Percentiles rank a stretch among this genome's conserved stretches.
Conservation (phyloP, 441 rosid genomes). For the Omphalea diandra region DNA sequence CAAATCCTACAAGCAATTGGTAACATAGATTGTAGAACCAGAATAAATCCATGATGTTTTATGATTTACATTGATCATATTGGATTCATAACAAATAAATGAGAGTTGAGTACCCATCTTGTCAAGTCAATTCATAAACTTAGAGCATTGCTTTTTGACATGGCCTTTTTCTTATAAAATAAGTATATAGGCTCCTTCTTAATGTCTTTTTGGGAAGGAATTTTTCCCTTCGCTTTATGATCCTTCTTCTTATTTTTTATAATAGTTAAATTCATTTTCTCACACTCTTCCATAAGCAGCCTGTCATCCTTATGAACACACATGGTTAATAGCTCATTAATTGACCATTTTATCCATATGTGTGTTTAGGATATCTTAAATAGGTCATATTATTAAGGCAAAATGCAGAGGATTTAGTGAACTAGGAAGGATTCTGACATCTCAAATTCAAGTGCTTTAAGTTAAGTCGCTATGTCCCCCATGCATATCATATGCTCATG, state of each 20-base stretch:
- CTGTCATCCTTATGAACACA: no score
- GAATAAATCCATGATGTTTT: constrained; percentile 8
- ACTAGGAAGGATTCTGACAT: no score
- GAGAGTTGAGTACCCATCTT: constrained; percentile 13
- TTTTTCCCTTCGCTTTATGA: neutral
- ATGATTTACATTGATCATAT: neutral
- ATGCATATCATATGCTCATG: neutral
- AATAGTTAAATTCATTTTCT: neutral
- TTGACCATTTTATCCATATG: no score
- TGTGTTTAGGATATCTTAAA: neutral
- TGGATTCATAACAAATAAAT: constrained; percentile 10
- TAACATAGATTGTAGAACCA: neutral
- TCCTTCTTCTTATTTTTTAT: no score
- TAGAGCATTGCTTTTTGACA: no score
- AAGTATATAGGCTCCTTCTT: neutral
- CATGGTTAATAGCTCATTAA: neutral
- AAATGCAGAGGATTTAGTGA: neutral
- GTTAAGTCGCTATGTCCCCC: no score
- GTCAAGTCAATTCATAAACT: neutral
- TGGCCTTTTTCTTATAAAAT: neutral
- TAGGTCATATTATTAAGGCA: neutral
- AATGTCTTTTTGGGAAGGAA: neutral
- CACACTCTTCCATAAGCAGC: neutral
- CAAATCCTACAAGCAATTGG: neutral
- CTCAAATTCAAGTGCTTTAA: no score